phyloP scores from a whole-genome alignment of 768 basidiomycete genomes.

The Tulasnella calospora region DNA sequence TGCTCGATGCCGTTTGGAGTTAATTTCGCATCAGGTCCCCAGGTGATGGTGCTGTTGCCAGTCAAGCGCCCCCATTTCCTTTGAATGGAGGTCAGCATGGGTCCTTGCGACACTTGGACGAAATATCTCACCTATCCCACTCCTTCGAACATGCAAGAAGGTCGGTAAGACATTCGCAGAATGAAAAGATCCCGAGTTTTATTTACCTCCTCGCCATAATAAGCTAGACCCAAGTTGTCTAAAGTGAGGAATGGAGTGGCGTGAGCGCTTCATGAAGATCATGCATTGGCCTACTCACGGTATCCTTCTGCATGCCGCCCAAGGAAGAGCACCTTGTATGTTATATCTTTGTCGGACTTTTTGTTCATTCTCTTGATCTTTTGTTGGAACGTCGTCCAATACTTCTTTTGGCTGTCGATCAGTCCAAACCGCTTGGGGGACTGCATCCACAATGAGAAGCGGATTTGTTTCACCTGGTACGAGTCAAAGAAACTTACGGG shows the following conservation, averaged over 20 bases:
- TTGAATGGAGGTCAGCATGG: neutral
- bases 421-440: conserved; percentile 57
- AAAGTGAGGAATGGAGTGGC: neutral
- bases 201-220: conserved; percentile 49
- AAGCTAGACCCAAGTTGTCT: conserved; percentile 57
- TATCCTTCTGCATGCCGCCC: conserved; percentile 69
- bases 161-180: neutral
- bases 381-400: conserved; percentile 48
- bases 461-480: conserved; percentile 10
- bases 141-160: conserved; percentile 32
- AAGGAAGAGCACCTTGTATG: conserved; percentile 61
- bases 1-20: conserved; percentile 55
- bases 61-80: conserved; percentile 33
- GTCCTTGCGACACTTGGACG: no score
- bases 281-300: conserved; percentile 45
- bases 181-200: neutral
- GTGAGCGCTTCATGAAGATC: neutral
- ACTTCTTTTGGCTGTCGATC: conserved; percentile 45
- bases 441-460: conserved; percentile 36
- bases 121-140: conserved; percentile 54
- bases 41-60: conserved; percentile 59
- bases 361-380: conserved; percentile 47
- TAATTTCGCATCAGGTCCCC: conserved; percentile 53
- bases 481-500: neutral
- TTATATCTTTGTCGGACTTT: conserved; percentile 37